Conservation (phyloP, 2,329 filamentous ascomycete genomes). For the Penicillium capsulatum region DNA sequence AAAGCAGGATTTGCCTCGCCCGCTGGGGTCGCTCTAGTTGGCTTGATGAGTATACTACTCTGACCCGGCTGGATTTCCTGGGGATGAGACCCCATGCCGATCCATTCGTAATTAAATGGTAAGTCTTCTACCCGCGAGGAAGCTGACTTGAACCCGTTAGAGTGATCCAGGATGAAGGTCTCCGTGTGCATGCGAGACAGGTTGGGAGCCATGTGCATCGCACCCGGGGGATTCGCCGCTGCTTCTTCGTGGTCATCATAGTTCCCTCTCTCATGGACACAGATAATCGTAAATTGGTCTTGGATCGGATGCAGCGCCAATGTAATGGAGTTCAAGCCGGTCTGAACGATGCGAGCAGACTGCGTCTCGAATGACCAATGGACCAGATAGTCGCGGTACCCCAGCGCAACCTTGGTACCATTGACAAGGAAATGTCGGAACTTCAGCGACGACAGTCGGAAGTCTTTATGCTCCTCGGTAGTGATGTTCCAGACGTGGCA, state of each 20-base stretch:
- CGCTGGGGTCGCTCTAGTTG: neutral
- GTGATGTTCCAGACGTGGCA: slow-evolving; percentile 32
- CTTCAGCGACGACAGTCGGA: slow-evolving; percentile 27
- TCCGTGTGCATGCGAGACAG: neutral
- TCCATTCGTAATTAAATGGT: neutral
- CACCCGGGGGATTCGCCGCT: neutral
- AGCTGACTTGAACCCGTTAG: neutral
- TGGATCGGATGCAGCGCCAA: slow-evolving; percentile 15
- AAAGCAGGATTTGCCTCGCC: no score
- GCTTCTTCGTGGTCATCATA: neutral
- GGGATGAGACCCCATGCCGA: neutral
- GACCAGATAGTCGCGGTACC: slow-evolving; percentile 17
- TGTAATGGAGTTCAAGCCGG: slow-evolving; percentile 6
- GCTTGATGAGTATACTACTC: neutral
- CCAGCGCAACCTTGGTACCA: slow-evolving; percentile 22
- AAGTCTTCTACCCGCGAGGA: neutral
- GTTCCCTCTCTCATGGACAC: slow-evolving; percentile 3
- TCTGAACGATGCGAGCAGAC: slow-evolving; percentile 13
- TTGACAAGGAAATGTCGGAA: slow-evolving; percentile 18
- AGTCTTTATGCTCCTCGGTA: slow-evolving; percentile 17
- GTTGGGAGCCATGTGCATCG: neutral
- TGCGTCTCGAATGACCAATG: slow-evolving; percentile 22
- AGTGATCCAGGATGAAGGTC: neutral
- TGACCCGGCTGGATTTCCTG: slow-evolving; percentile 4
- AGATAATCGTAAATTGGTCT: slow-evolving; percentile 18